These are phyloP conservation scores for Neoascochyta sp. DNA, from an alignment of 2,329 filamentous ascomycete genomes.

Conservation along the genomic window DNA sequence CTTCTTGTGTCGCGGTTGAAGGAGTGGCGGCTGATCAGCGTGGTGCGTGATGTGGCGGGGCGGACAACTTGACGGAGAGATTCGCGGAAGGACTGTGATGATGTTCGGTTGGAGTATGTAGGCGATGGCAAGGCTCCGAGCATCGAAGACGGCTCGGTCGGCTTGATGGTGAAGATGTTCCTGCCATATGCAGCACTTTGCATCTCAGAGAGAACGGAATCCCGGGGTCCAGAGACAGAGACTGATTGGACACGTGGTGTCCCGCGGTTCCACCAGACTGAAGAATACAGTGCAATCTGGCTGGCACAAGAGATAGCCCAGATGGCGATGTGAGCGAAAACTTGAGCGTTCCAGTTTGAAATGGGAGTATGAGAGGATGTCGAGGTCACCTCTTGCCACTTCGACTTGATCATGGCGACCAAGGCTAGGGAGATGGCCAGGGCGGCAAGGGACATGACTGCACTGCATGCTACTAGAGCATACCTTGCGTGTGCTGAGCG, in stretches of 20 bases:
- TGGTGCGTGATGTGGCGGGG: slow-evolving; percentile 37
- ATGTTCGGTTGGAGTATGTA: slow-evolving; percentile 34
- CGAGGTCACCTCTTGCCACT: slow-evolving; percentile 15
- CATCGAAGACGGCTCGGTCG: slow-evolving; percentile 23
- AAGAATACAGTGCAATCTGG: slow-evolving; percentile 31
- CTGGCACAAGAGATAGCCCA: slow-evolving; percentile 32
- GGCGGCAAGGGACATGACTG: slow-evolving; percentile 21
- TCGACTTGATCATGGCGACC: slow-evolving; percentile 26
- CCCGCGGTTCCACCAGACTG: slow-evolving; percentile 21
- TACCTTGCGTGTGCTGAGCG: slow-evolving; percentile 15
- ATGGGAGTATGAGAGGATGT: slow-evolving; percentile 12
- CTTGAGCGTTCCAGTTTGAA: slow-evolving; percentile 18
- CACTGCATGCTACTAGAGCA: slow-evolving; percentile 18
- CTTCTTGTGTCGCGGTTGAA: slow-evolving; percentile 31
- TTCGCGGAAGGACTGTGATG: slow-evolving; percentile 36
- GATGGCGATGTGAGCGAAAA: slow-evolving; percentile 37
- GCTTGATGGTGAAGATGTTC: slow-evolving; percentile 24
- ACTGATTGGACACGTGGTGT: slow-evolving; percentile 17
- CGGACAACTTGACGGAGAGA: slow-evolving; percentile 39
- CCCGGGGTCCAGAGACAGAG: slow-evolving; percentile 25
- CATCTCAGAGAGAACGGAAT: slow-evolving; percentile 37
- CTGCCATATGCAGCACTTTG: slow-evolving; percentile 20
- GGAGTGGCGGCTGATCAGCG: slow-evolving; percentile 32
- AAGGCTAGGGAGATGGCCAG: slow-evolving; percentile 26
- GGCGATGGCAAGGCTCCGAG: slow-evolving; percentile 34